Percentiles rank a stretch among this genome's conserved stretches.
Conservation (phyloP, 1,284 basidiomycete species). For the Polyporus tsugae region DNA sequence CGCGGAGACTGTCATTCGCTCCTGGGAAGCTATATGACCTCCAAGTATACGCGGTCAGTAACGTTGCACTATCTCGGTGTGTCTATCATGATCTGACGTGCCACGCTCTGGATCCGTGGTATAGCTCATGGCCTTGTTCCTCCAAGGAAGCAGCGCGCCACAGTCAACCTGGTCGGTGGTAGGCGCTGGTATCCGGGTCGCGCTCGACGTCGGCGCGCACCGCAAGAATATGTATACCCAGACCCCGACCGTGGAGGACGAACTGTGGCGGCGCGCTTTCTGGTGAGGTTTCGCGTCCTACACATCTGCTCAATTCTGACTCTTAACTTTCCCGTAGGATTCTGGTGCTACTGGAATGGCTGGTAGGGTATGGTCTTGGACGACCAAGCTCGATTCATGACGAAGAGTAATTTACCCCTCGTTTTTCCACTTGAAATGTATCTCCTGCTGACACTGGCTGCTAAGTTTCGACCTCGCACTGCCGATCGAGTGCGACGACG, state of each 20-base stretch:
- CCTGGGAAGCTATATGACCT: conserved; percentile 72
- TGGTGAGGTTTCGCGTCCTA: conserved; percentile 57
- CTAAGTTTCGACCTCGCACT: conserved; percentile 64
- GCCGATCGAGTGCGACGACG: conserved; percentile 69
- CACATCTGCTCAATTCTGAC: too few species aligned
- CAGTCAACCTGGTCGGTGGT: conserved; percentile 60
- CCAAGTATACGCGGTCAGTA: conserved; percentile 57
- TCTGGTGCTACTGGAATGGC: too few species aligned
- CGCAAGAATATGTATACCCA: conserved; percentile 44
- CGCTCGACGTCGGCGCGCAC: conserved; percentile 55
- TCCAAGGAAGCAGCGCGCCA: conserved; percentile 54
- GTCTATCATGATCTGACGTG: neutral
- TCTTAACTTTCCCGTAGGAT: too few species aligned
- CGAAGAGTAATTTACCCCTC: too few species aligned
- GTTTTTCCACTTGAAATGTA: too few species aligned
- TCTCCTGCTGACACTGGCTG: neutral
- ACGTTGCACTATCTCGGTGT: conserved; percentile 10
- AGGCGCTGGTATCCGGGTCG: conserved; percentile 58
- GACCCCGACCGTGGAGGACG: conserved; percentile 47
- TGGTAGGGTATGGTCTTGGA: too few species aligned
- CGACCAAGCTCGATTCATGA: too few species aligned
- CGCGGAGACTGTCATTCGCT: conserved; percentile 62
- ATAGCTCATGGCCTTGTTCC: conserved; percentile 30
- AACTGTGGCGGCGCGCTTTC: conserved; percentile 72
- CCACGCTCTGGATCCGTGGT: neutral